These are phyloP conservation scores for Clonostachys solani DNA, from an alignment of 2,329 filamentous ascomycete genomes.

Conservation along the genomic window DNA sequence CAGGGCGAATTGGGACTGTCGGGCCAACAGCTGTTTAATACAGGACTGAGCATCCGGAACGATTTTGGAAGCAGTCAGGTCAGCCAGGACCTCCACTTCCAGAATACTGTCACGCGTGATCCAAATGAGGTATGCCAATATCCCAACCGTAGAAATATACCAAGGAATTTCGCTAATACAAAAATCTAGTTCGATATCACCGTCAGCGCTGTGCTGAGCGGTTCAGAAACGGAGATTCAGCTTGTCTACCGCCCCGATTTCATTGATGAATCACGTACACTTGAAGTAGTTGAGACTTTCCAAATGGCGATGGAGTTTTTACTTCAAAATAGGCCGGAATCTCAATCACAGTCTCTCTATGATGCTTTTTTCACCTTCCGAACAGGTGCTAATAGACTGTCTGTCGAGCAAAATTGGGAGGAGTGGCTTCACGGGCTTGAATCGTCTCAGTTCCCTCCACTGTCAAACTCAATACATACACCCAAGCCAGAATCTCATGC, in stretches of 20 bases:
- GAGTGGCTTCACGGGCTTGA: not conserved
- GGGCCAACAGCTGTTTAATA: conserved; percentile 2
- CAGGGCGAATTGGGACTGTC: not conserved
- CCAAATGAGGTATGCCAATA: not conserved
- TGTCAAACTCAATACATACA: not conserved
- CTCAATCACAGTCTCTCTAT: not conserved
- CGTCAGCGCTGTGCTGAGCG: not conserved
- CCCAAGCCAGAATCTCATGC: not conserved
- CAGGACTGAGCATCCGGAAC: not conserved
- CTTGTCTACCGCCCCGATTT: not conserved
- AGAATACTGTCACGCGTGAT: not conserved
- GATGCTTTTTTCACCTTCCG: not conserved
- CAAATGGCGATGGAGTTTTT: not conserved
- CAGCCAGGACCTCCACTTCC: not conserved
- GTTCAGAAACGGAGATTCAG: not conserved
- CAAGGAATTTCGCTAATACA: not conserved
- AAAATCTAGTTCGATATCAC: not conserved
- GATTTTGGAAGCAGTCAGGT: not conserved
- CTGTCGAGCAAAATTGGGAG: not conserved
- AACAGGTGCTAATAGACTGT: not conserved
- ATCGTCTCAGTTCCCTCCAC: not conserved
- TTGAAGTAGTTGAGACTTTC: not conserved
- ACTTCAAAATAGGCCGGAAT: not conserved
- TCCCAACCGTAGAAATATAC: not conserved
- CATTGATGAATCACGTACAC: not conserved